phyloP scores from a whole-genome alignment of 768 basidiomycete species.

The Roridomyces roridus region DNA sequence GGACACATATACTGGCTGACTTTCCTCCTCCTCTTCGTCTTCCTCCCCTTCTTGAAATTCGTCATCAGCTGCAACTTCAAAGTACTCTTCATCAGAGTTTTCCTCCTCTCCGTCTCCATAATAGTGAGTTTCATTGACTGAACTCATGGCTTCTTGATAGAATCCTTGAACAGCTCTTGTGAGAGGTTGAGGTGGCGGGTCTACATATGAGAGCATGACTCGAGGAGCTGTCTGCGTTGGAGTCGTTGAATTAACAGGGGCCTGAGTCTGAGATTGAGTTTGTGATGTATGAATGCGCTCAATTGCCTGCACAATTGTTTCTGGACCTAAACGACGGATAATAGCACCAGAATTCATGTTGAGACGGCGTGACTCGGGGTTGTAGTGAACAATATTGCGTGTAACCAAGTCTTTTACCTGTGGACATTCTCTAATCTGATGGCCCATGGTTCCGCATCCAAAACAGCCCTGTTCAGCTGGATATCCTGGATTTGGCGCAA shows the following conservation, averaged over 20 bases:
- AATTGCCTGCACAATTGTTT: not conserved
- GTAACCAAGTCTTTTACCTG: not conserved
- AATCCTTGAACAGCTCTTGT: not conserved
- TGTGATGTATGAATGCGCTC: not conserved
- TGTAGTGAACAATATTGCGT: not conserved
- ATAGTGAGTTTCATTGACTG: too few relatives aligned
- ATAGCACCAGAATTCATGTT: not conserved
- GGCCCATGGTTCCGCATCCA: not conserved
- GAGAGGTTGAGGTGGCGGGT: too few relatives aligned
- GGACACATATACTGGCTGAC: too few relatives aligned
- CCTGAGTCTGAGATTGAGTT: too few relatives aligned
- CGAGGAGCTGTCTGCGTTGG: too few relatives aligned
- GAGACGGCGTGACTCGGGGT: not conserved
- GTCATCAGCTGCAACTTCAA: not conserved
- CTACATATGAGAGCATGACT: not conserved
- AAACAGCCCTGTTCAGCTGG: not conserved
- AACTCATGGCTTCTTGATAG: not conserved
- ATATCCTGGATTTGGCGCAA: too few relatives aligned
- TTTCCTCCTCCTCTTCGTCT: too few relatives aligned
- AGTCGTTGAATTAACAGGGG: too few relatives aligned
- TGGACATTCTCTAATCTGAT: not conserved
- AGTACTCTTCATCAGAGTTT: not conserved
- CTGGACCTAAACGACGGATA: not conserved
- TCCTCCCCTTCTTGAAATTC: not conserved
- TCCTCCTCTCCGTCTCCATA: too few relatives aligned